Conservation (phyloP, 495 filamentous ascomycete genomes). For the Trichoderma parareesei region DNA sequence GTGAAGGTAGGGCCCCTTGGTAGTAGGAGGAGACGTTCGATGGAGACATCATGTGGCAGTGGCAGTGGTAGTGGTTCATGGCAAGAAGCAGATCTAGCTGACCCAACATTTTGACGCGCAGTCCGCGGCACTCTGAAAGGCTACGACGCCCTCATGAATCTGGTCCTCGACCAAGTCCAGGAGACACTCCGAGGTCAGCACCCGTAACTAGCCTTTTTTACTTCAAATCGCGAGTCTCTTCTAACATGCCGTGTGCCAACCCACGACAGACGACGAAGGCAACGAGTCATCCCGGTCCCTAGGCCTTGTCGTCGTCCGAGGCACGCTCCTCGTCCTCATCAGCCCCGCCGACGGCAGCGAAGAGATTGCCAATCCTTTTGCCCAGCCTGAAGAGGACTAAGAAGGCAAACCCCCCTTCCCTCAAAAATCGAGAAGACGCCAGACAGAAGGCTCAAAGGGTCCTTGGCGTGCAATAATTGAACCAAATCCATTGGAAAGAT, state of each 20-base stretch:
- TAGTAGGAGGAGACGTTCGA: not conserved
- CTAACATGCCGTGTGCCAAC: no score
- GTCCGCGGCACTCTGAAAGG: constrained; percentile 86
- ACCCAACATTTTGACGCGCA: constrained; percentile 23
- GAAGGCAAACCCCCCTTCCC: not conserved
- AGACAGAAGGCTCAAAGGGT: no score
- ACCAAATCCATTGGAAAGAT: not conserved
- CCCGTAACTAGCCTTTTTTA: not conserved
- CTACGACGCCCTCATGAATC: constrained; percentile 94
- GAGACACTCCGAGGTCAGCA: constrained; percentile 73
- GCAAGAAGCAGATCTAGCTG: no score
- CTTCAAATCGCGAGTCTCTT: not conserved
- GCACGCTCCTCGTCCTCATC: constrained; percentile 85
- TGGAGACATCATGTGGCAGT: not conserved
- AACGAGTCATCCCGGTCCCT: constrained; percentile 77
- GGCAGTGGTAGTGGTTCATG: no score
- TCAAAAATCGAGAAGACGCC: not conserved
- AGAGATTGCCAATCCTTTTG: constrained; percentile 90
- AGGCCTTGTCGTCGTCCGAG: constrained; percentile 84
- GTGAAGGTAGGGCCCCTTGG: constrained; percentile 59
- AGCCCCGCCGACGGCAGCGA: constrained; percentile 91
- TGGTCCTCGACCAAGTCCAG: constrained; percentile 90
- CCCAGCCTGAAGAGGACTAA: constrained; percentile 53
- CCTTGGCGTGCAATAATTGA: no score
- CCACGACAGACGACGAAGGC: constrained; percentile 70